phyloP scores from a whole-genome alignment of 805 yeast genomes.

The Candida vaughaniae region DNA sequence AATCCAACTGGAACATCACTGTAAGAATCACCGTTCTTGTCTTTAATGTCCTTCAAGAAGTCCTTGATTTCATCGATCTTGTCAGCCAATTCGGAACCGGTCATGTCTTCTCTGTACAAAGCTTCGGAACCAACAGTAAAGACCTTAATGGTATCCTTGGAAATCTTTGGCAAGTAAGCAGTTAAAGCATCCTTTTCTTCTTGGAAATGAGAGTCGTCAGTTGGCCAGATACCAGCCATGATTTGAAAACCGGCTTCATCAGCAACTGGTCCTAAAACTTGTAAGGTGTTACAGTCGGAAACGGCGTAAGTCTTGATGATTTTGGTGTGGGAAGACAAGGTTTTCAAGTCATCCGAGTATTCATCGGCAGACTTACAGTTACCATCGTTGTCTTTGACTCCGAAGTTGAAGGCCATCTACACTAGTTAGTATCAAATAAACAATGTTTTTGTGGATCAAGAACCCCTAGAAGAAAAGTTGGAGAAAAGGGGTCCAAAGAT shows the following conservation, averaged over 20 bases:
- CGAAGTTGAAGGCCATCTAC: slow-evolving; percentile 77
- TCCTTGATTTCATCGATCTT: slow-evolving; percentile 62
- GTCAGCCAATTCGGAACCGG: slow-evolving; percentile 70
- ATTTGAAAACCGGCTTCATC: slow-evolving; percentile 73
- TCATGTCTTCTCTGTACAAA: slow-evolving; percentile 83
- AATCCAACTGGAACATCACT: slow-evolving; percentile 77
- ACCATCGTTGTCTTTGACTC: slow-evolving; percentile 74
- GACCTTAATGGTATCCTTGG: slow-evolving; percentile 66
- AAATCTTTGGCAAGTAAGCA: slow-evolving; percentile 68
- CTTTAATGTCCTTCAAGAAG: slow-evolving; percentile 60
- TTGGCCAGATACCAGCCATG: slow-evolving; percentile 93
- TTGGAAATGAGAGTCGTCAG: slow-evolving; percentile 71
- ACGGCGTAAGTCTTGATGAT: slow-evolving; percentile 86
- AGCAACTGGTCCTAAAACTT: slow-evolving; percentile 82
- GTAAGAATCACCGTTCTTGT: slow-evolving; percentile 80
- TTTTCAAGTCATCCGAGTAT: slow-evolving; percentile 64
- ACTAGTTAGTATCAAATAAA: slow-evolving; percentile 12
- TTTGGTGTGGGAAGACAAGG: slow-evolving; percentile 56
- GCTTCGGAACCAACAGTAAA: slow-evolving; percentile 95
- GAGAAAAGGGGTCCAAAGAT: neutral
- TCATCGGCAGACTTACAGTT: slow-evolving; percentile 74
- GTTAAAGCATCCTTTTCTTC: slow-evolving; percentile 74
- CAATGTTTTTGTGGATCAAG: no score
- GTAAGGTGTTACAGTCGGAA: slow-evolving; percentile 90
- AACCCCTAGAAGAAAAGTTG: neutral